Conservation (phyloP, 768 basidiomycete species). For the Naganishia friedmannii region DNA sequence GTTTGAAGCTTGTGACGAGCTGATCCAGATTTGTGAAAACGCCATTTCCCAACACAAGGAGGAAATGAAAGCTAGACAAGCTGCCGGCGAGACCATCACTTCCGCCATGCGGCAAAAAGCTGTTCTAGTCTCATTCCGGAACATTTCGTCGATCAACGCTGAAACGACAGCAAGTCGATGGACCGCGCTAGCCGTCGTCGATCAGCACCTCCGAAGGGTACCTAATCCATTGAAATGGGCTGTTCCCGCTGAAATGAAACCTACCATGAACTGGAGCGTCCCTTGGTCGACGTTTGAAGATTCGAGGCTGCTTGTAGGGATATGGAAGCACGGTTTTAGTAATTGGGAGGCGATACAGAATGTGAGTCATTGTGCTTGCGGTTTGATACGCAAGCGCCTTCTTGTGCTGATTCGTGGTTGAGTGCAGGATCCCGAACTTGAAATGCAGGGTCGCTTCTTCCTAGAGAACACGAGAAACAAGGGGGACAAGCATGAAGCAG, state of each 20-base stretch:
- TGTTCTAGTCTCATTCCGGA: constrained; percentile 83
- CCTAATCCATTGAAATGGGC: constrained; percentile 66
- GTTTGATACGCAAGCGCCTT: not conserved
- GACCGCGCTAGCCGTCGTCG: constrained; percentile 83
- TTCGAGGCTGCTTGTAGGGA: constrained; percentile 89
- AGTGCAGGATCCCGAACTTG: constrained; percentile 69
- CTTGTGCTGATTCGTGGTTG: not conserved
- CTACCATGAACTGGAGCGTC: constrained; percentile 93
- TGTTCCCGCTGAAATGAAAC: constrained; percentile 88
- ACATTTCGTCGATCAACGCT: constrained; percentile 91
- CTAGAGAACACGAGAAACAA: constrained; percentile 94
- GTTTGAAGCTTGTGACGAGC: constrained; percentile 84
- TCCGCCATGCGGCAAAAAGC: constrained; percentile 97
- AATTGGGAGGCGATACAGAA: constrained; percentile 91
- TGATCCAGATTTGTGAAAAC: constrained; percentile 75
- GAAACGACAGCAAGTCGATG: constrained; percentile 89
- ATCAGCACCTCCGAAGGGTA: constrained; percentile 69
- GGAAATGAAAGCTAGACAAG: constrained; percentile 70
- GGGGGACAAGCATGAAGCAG: constrained; percentile 54
- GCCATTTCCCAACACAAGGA: constrained; percentile 82
- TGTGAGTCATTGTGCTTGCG: constrained; percentile 31
- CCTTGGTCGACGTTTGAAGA: constrained; percentile 91
- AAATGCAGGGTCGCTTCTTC: constrained; percentile 90
- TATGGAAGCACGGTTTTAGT: constrained; percentile 88
- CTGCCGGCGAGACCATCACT: constrained; percentile 80